Base-by-base conservation (phyloP, 768 basidiomycete species). In the Phylloporus arenicola region DNA sequence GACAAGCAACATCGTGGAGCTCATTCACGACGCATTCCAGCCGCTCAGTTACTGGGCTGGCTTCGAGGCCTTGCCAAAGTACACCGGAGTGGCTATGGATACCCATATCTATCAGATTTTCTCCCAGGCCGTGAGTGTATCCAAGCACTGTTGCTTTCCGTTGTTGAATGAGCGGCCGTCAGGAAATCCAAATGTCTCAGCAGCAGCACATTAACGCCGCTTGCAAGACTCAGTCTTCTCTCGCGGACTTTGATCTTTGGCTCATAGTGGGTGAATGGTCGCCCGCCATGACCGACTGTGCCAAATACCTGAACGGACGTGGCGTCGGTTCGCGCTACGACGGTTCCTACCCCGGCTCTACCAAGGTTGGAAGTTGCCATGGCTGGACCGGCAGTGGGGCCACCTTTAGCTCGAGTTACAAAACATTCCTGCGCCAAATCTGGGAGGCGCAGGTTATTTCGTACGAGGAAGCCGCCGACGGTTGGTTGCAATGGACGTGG, bases 231-330 rank as follows among this genome's bases (percentile, higher is more conserved):
- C 72, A 68, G 12, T 67, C 71, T 10, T 58, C 70, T 1, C 73
- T 91, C 6, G 62, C 76, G 0, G 57, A 61, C 17, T 83, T 81
- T 57, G 75, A 79, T 34, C 76, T 93, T 24, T 92, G 89, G 92
- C 75, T 81, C 14, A 74, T 92, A 39, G 89, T 92, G 22, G 92
- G 92, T 37, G 92, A 96, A 70, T 96, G 88, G 84, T 82, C 86
- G 1, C 78, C 88, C 3, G 86, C 86, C 2, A 69, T 76, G 45
- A 91, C 80, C 7, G 90, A 90, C 60, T 89, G 88, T 56, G 68
- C 68, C 41, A 59, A 13, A 31, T 70, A 68, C 40, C 73, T 96
- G 42, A 94, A 94, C 57, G 92, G 92, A 3, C 81, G 89, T 39
- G 89, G 88, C 3, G 56, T 73, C 35, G 84, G 86, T 3, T 74